Percentiles rank a stretch among this genome's conserved stretches.
phyloP scores from a whole-genome alignment of 495 filamentous ascomycete species.

The Melanomma pulvis-pyrius region DNA sequence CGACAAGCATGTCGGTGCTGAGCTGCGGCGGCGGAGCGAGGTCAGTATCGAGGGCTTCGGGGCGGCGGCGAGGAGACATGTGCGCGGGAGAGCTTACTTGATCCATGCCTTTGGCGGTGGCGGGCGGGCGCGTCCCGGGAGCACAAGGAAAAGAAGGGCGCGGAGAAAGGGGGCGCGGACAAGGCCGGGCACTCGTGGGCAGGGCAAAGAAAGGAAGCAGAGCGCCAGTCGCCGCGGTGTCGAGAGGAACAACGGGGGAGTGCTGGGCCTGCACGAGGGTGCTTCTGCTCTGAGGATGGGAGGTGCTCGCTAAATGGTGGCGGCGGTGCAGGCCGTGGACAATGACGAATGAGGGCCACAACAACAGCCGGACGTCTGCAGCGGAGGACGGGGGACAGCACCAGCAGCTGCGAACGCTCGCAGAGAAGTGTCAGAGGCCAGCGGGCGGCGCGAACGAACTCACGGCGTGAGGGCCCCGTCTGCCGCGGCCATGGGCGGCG shows the following conservation, averaged over 20 bases:
- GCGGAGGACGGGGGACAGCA: background rate
- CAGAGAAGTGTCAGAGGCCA: background rate
- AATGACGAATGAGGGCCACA: slow-evolving; percentile 6
- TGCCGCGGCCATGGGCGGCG: background rate
- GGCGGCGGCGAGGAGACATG: slow-evolving; percentile 48
- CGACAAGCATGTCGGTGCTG: slow-evolving; percentile 60
- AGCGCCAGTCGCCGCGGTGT: background rate
- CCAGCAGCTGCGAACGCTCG: background rate
- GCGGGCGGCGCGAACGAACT: background rate
- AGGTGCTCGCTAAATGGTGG: slow-evolving; percentile 34
- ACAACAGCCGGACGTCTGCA: background rate
- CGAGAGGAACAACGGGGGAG: background rate
- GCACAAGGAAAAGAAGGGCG: background rate
- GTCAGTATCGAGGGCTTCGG: slow-evolving; percentile 14
- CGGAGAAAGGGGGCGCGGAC: background rate
- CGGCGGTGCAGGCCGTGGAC: slow-evolving; percentile 11
- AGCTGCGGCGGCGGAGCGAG: slow-evolving; percentile 42
- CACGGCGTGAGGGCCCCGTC: background rate
- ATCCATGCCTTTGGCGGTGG: slow-evolving; percentile 37
- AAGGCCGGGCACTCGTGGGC: background rate
- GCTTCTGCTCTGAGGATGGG: background rate
- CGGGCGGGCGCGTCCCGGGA: slow-evolving; percentile 14
- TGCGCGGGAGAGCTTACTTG: slow-evolving; percentile 41
- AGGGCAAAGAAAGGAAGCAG: background rate
- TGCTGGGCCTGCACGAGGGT: background rate